phyloP scores from a whole-genome alignment of 768 basidiomycete genomes.

The Macrolepiota albuminosa region DNA sequence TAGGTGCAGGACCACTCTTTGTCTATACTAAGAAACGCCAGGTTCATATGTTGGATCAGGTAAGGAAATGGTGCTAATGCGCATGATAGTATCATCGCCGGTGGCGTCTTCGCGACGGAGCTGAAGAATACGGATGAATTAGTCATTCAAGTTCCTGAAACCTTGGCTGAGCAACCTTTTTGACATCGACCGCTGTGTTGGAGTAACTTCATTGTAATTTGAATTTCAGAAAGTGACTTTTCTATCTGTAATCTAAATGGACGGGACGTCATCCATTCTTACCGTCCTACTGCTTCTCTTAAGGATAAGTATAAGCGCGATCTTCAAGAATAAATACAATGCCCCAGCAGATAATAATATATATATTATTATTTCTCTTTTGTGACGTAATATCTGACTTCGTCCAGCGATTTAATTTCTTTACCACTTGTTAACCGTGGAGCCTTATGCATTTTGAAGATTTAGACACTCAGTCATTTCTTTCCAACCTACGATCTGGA shows the following conservation, averaged over 20 bases:
- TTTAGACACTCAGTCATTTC: background rate
- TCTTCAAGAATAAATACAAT: too few species aligned
- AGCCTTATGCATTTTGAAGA: background rate
- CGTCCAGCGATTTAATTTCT: background rate
- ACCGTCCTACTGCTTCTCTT: too few species aligned
- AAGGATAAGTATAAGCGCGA: too few species aligned
- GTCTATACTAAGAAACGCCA: constrained; percentile 53
- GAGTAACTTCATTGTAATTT: background rate
- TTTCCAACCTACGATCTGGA: background rate
- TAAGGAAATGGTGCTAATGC: constrained; percentile 6
- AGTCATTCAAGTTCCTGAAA: constrained; percentile 45
- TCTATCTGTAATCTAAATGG: too few species aligned
- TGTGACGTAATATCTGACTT: too few species aligned
- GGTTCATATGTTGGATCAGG: constrained; percentile 34
- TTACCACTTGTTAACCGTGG: background rate
- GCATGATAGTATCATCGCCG: constrained; percentile 33
- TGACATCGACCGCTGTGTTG: constrained; percentile 14
- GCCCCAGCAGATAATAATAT: too few species aligned
- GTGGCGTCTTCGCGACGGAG: constrained; percentile 39
- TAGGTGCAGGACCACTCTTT: constrained; percentile 15
- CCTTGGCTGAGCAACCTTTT: constrained; percentile 45
- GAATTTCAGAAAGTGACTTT: too few species aligned
- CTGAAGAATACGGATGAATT: constrained; percentile 39
- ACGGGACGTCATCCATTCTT: too few species aligned
- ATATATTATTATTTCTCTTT: background rate